A percentile compares a stretch with the other conserved stretches of the same genome.
Conservation (phyloP, 208 protist genomes). For the Leishmania amazonensis region DNA sequence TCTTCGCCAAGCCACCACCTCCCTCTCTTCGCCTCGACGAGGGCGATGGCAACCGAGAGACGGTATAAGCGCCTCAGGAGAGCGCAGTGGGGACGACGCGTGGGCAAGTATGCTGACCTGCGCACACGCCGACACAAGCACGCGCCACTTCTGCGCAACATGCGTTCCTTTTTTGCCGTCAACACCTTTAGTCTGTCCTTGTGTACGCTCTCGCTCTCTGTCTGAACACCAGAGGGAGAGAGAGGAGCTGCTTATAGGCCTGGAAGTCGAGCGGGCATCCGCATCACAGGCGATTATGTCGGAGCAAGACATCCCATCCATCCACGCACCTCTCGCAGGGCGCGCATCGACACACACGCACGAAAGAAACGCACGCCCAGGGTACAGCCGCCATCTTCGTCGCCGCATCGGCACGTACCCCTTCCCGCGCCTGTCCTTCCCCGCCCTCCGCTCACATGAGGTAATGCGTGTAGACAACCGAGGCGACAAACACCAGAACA, state of each 20-base stretch:
- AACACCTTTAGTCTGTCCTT: background rate
- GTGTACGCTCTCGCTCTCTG: background rate
- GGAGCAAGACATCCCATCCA: background rate
- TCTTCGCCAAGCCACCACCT: background rate
- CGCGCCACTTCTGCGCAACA: background rate
- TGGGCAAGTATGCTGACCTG: background rate
- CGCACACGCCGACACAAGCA: constrained; percentile 2
- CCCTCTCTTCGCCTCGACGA: background rate
- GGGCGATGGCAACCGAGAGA: background rate
- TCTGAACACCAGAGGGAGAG: background rate
- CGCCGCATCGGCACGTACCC: background rate
- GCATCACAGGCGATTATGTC: background rate
- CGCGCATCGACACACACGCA: background rate
- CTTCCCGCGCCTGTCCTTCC: background rate
- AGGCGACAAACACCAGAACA: constrained; percentile 35
- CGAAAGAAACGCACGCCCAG: background rate
- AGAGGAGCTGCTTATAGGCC: background rate
- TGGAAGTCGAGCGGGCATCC: background rate
- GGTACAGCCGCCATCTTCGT: background rate
- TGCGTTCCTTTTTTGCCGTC: background rate
- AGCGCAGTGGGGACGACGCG: background rate
- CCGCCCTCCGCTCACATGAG: constrained; percentile 19
- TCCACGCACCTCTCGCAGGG: background rate
- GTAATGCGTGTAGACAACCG: constrained; percentile 30
- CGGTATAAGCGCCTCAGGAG: background rate